phyloP scores from a whole-genome alignment of 208 protist genomes.

The Crithidia fasciculata region DNA sequence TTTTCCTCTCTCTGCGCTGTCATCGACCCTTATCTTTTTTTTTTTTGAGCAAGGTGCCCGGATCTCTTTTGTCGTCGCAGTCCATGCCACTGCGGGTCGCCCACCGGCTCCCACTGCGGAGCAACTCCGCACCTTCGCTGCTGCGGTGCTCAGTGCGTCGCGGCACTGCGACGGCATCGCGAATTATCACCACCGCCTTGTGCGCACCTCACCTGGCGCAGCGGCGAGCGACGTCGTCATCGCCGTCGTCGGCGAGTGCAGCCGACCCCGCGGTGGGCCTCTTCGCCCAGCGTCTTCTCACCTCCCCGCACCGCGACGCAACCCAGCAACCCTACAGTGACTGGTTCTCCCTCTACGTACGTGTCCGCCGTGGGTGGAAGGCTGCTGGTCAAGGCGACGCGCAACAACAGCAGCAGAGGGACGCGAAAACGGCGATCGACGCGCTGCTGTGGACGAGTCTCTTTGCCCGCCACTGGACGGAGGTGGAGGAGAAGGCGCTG shows the following conservation, averaged over 20 bases:
- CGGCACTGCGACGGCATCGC: neutral
- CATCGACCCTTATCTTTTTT: no score
- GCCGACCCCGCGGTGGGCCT: constrained; percentile 19
- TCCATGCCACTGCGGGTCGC: no score
- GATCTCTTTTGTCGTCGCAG: no score
- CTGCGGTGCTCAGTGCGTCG: neutral
- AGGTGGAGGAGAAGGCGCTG: constrained; percentile 29
- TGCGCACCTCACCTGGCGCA: no score
- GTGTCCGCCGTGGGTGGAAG: constrained; percentile 30
- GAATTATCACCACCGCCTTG: no score
- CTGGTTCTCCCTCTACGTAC: constrained; percentile 75
- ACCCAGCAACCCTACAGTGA: constrained; percentile 67
- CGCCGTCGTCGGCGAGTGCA: neutral
- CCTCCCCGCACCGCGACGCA: constrained; percentile 67
- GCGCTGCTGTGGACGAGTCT: constrained; percentile 64
- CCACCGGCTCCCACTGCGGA: no score
- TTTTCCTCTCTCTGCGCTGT: no score
- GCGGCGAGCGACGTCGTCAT: no score
- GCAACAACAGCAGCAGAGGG: neutral
- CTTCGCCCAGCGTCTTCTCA: constrained; percentile 44
- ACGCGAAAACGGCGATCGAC: constrained; percentile 38
- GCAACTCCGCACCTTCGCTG: no score
- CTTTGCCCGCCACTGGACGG: constrained; percentile 63
- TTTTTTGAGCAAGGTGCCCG: no score
- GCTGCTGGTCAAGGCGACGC: neutral